Conservation (phyloP, 371 early-diverging fungal species). For the Actinomortierella ambigua region DNA sequence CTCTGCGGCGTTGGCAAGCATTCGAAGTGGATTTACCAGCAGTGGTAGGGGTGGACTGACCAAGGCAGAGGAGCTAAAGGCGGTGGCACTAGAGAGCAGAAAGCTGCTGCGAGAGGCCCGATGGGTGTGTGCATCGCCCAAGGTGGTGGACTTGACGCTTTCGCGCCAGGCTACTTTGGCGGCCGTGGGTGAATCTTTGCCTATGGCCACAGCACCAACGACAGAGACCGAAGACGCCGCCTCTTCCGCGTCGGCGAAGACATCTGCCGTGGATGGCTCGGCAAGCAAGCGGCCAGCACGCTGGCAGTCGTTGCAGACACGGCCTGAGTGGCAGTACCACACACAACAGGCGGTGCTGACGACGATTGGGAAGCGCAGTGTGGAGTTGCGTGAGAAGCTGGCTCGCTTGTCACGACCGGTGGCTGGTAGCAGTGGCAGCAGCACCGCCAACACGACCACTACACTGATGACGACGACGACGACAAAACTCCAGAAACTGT, state of each 20-base stretch:
- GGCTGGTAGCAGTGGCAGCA: too few species aligned
- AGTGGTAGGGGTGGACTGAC: constrained; percentile 9
- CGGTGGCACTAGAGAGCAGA: constrained; percentile 45
- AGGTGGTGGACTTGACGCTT: constrained; percentile 55
- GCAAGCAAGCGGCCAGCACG: constrained; percentile 13
- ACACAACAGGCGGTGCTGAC: constrained; percentile 71
- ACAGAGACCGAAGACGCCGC: too few species aligned
- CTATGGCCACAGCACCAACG: constrained; percentile 18
- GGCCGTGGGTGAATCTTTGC: not conserved
- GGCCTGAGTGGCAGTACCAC: constrained; percentile 75
- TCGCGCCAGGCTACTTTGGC: constrained; percentile 27
- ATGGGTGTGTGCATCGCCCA: constrained; percentile 56
- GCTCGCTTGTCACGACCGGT: too few species aligned
- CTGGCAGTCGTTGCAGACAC: constrained; percentile 63
- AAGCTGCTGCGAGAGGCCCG: constrained; percentile 56
- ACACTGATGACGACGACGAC: too few species aligned
- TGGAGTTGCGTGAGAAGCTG: constrained; percentile 56
- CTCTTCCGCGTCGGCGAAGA: too few species aligned
- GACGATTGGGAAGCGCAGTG: constrained; percentile 66
- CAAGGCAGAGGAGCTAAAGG: constrained; percentile 35
- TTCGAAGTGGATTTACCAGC: too few species aligned
- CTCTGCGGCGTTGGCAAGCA: too few species aligned
- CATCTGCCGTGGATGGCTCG: not conserved
- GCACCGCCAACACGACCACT: too few species aligned
- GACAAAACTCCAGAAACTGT: too few species aligned